Base-by-base conservation (phyloP, 345 rosid genomes). In the Nasturtium officinale region DNA sequence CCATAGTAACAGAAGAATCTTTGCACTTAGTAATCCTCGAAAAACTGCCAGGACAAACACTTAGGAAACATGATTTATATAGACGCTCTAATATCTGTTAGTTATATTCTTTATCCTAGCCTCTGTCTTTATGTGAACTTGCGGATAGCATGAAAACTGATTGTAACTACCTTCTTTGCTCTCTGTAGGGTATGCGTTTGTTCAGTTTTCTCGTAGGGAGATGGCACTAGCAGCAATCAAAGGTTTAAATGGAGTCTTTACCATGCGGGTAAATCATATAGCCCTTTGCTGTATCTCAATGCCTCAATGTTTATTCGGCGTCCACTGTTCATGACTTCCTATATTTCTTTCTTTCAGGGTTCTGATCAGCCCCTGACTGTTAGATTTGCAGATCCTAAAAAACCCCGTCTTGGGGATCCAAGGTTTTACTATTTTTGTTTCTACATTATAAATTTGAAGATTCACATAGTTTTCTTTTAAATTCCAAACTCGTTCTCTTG, bases 181-280 rank as follows among this genome's bases (percentile, higher is more conserved):
- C 71, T 79, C 60, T 83, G 79, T 85, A 90, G 96, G 97, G 67
- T 89, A 79, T 69, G 98, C 86, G 61, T 93, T 93, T 85, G 81
- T 89, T 62, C 92, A 86, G 80, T 89, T 78, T 81, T 73, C 87
- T 66, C 81, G 82, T 57, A 83, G 80, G 74, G 94, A 90, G 71
- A 90, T 87, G 98, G 97, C 96, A 35, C 28, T 86, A 74, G 94
- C 89, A 46, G 97, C 97, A 71, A 90, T 93, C 63, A 82, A 84
- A 80, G 89, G 83, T 77, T 76, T 90, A 83, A 81, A 80, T 79
- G 97, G 96, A 69, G 46, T 75, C 57, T 89, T 87, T 81, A 87
- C 82, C 10, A 90, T 89, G 87, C 80, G 86, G 81, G 97, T 93
- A 84, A 71, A 64, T 78, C 76, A 54, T 13, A 69, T 45, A 50